A percentile compares a stretch with the other conserved stretches of the same genome.
These are phyloP conservation scores for Primulina tabacum DNA, from an alignment of 257 asterid genomes.

Conservation along the genomic window DNA sequence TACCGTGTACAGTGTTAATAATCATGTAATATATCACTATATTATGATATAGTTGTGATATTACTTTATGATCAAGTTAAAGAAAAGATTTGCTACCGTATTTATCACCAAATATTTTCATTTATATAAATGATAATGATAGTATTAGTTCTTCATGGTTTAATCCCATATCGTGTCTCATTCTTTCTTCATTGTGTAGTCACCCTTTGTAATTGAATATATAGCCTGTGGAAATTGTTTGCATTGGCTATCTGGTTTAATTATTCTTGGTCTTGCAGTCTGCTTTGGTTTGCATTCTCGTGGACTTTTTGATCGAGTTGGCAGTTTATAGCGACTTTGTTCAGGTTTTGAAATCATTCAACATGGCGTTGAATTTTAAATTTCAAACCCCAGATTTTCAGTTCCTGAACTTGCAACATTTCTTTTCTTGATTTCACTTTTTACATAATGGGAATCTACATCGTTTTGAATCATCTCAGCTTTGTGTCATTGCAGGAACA, in stretches of 20 bases:
- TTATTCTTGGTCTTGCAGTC: conserved; percentile 53
- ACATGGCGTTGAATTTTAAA: not conserved
- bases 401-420: conserved; percentile 5
- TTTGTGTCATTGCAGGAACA: conserved; percentile 62
- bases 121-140: too few species aligned
- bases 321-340: conserved; percentile 63
- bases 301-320: conserved; percentile 53
- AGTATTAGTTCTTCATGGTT: not conserved
- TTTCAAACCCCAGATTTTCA: not conserved
- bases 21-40: too few species aligned
- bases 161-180: not conserved
- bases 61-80: not conserved
- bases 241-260: conserved; percentile 12
- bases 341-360: conserved; percentile 54
- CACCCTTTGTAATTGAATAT: not conserved
- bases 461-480: conserved; percentile 24
- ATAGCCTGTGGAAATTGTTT: not conserved
- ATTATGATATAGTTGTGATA: not conserved
- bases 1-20: not conserved
- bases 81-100: not conserved
- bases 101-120: not conserved
- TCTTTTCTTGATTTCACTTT: not conserved
- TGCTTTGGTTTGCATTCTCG: conserved; percentile 53
- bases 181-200: not conserved
- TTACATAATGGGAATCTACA: not conserved